Conservation (phyloP, 1,139 yeast species). For the Pneumocystis carinii region DNA sequence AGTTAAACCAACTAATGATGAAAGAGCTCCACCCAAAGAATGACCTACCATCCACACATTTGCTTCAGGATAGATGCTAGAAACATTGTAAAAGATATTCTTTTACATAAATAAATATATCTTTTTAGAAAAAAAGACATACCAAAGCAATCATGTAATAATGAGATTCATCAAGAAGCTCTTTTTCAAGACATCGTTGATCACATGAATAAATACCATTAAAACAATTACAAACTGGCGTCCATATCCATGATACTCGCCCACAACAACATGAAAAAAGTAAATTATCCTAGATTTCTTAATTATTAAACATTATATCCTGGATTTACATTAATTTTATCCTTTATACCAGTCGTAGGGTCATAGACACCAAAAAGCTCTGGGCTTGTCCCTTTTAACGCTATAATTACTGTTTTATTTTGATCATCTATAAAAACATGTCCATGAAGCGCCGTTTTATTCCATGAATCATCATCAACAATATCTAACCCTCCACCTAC, state of each 20-base stretch:
- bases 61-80: constrained; percentile 49
- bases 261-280: constrained; percentile 95
- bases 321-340: constrained; percentile 41
- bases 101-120: background rate
- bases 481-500: constrained; percentile 31
- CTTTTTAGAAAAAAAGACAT: background rate
- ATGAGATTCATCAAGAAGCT: constrained; percentile 55
- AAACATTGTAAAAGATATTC: constrained; percentile 63
- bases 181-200: constrained; percentile 70
- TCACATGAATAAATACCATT: constrained; percentile 76
- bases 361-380: constrained; percentile 58
- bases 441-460: constrained; percentile 69
- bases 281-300: constrained; percentile 42
- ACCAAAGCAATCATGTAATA: constrained; percentile 63
- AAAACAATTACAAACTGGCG: constrained; percentile 90
- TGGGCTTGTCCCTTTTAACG: constrained; percentile 87
- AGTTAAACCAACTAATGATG: constrained; percentile 71
- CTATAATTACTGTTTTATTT: constrained; percentile 54
- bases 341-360: constrained; percentile 64
- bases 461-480: constrained; percentile 35
- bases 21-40: constrained; percentile 82
- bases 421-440: constrained; percentile 66
- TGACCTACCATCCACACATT: constrained; percentile 88
- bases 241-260: constrained; percentile 76
- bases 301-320: background rate